These are phyloP conservation scores for Amaranthus tricolor DNA, from an alignment of 179 eudicot genomes.

Conservation along the genomic window DNA sequence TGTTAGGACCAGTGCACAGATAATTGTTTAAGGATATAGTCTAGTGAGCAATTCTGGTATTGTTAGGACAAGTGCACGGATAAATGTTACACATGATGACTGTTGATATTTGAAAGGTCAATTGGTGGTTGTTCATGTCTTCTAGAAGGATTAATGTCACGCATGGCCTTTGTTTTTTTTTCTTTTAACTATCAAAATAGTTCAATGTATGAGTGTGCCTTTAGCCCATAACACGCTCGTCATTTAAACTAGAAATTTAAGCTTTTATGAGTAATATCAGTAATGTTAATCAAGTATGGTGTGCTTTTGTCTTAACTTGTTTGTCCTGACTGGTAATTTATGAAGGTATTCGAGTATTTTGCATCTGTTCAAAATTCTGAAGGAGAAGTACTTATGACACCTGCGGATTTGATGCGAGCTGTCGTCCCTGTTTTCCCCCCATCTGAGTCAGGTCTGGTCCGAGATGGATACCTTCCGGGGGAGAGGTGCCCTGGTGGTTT, in stretches of 20 bases:
- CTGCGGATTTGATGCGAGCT: constrained; percentile 91
- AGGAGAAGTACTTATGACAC: constrained; percentile 83
- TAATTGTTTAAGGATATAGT: neutral
- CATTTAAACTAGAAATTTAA: neutral
- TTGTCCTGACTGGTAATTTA: neutral
- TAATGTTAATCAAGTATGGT: constrained; percentile 2
- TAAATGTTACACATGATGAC: neutral
- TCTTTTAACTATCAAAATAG: neutral
- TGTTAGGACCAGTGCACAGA: neutral
- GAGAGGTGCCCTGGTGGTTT: constrained; percentile 54
- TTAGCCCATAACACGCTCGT: neutral
- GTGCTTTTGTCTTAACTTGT: neutral
- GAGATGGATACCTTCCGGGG: constrained; percentile 72
- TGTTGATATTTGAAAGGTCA: neutral
- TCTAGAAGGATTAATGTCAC: neutral
- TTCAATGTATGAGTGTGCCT: neutral
- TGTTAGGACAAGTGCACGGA: neutral
- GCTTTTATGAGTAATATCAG: constrained; percentile 6
- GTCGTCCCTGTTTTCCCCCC: constrained; percentile 95
- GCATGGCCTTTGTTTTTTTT: neutral
- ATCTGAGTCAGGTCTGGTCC: constrained; percentile 58
- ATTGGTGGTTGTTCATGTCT: neutral
- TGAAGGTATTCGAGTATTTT: constrained; percentile 91
- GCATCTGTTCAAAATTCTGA: constrained; percentile 48
- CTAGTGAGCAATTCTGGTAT: neutral